Evolutionary conservation across 768 basidiomycete species (phyloP), one percentile per base, ranked within the genome.

Genomic region (Ephemerocybe angulata): DNA sequence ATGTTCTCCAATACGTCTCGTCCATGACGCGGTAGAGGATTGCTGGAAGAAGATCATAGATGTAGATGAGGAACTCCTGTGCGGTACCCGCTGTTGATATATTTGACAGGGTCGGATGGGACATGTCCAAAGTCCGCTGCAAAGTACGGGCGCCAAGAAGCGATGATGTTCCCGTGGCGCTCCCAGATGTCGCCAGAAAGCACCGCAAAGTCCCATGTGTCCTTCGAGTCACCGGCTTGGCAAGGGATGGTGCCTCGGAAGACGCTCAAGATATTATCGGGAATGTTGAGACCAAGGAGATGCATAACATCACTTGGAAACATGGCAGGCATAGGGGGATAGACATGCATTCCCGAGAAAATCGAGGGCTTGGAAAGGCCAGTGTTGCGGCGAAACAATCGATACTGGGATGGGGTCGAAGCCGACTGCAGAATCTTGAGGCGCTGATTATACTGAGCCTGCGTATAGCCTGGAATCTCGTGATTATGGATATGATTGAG

Each of bases 281-380:
- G 69, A 46, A 80, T 67, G 21, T 67, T 68, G 48, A 75, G 55
- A 2, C 58, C 55, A 5, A 62, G 19, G 0, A 74, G 61, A 54
- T 79, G 74, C 76, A 81, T 81, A 0, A 70, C 15, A 54, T 81
- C 76, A 0, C 67, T 63, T 0, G 63, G 57, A 59, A 77, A 78
- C 21, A 63, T 65, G 0, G 43, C 33, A 0, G 75, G 76, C 3
- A 77, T 53, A 0, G 62, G 61, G 8, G 76, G 64, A 0, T 50
- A 64, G 0, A 28, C n/a, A 0, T 52, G 19, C 11, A 80, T 59
- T 1, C 72, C 73, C n/a, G 61, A 60, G 24, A 80, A 69, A 4
- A 80, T 62, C 0, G 61, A 69, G 0, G 72, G 70, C 35, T 70
- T 71, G 0, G 51, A 60, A 10, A 77, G 61, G 0, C 76, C 75